Evolutionary conservation across 2,329 filamentous ascomycete genomes (phyloP), one percentile per base, ranked within the genome.

Genomic region (Aspergillus tanneri): DNA sequence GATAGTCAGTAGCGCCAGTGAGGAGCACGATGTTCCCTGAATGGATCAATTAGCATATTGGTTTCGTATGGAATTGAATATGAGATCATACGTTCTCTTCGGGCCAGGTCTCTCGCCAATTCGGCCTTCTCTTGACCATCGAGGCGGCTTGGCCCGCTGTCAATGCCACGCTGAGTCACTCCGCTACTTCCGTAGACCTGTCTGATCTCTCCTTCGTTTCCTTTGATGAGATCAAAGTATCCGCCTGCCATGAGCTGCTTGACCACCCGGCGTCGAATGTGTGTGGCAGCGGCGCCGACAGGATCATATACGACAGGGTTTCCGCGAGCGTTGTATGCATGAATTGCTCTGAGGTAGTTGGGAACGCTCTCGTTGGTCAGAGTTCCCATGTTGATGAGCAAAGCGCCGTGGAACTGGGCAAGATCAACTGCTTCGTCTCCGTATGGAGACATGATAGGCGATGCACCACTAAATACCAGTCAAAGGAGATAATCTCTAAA

Each of bases 311-410:
- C 76, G 0, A 95, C 82, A 0, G 91, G 89, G 1, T 86, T 82
- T 1, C 84, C 84, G 7, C 79, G 81, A 2, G 77, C 75, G 61
- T 96, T 97, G 76, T 97, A 96, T 1, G 90, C 90, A 32, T 73
- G 73, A 8, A 96, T 74, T 0, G 91, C 90, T 63, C 84, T 79
- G 28, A 82, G 64, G 67, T 93, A 90, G 66, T 88, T 89, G 9
- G 74, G 61, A 3, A 92, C 70, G 27, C 84, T 85, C 4, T 90
- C 87, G 0, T 85, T 83, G 1, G 88, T 93, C 5, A 92, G 84
- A 0, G 90, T 96, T 22, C 92, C 92, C 90, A 96, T 96, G 71
- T 97, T 97, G 64, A 97, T 80, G 37, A 97, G 87, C 1, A 97
- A 79, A 0, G 86, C 83, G 9, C 88, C 90, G 28, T 85, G 85